A percentile compares a stretch with the other conserved stretches of the same genome.
Evolutionary conservation across 768 basidiomycete genomes (phyloP).

Genomic region (Mycena chlorophos): DNA sequence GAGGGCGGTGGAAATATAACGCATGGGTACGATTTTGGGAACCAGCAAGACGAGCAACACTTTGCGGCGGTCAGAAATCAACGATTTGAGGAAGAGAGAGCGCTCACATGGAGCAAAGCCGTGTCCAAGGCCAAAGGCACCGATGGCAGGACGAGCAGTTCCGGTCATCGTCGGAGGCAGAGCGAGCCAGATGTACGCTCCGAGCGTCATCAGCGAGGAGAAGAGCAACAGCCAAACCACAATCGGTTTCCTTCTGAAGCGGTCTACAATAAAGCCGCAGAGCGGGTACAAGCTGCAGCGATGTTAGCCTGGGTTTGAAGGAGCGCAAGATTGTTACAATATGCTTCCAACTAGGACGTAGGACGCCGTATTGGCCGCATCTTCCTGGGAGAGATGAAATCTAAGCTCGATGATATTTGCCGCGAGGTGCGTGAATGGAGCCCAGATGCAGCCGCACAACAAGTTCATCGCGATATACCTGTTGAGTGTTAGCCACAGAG

Average conservation of each 20-base stretch:
- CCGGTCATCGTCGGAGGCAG: constrained; percentile 58
- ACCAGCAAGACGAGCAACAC: constrained; percentile 76
- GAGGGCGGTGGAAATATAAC: constrained; percentile 76
- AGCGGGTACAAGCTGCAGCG: constrained; percentile 27
- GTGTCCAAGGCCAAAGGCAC: constrained; percentile 63
- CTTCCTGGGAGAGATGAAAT: constrained; percentile 57
- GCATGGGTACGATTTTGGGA: constrained; percentile 65
- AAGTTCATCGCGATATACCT: constrained; percentile 78
- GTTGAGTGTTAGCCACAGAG: constrained; percentile 12
- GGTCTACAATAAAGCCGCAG: constrained; percentile 69
- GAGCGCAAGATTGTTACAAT: constrained; percentile 39
- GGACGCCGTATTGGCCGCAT: constrained; percentile 65
- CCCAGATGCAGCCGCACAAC: constrained; percentile 75
- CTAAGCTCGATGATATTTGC: constrained; percentile 77
- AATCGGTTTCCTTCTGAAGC: constrained; percentile 54
- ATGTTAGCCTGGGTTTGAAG: not conserved
- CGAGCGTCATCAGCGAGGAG: constrained; percentile 59
- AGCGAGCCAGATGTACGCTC: constrained; percentile 67
- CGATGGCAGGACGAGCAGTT: constrained; percentile 61
- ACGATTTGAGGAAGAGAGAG: not conserved
- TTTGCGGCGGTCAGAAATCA: constrained; percentile 27
- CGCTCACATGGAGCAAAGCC: constrained; percentile 70
- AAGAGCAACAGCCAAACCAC: constrained; percentile 57
- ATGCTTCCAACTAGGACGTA: constrained; percentile 72
- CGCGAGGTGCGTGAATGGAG: constrained; percentile 74